Evolutionary conservation across 129 eudicot genomes (phyloP), one percentile per base, ranked within the genome.

Genomic region (Artemisia annua): DNA sequence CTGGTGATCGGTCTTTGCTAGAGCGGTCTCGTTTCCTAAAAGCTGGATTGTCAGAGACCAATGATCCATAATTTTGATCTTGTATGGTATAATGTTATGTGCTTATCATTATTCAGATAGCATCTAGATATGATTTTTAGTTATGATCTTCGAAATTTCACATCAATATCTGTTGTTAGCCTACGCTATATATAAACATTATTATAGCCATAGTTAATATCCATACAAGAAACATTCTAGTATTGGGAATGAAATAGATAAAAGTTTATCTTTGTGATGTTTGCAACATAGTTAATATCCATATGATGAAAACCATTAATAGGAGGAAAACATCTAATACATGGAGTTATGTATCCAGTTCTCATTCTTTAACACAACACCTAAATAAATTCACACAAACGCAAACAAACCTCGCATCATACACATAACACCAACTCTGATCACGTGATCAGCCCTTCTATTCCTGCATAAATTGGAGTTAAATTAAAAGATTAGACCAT

Each of bases 291-390:
- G 46, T 39, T 39, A 52, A 14, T 48, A 72, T 48, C 32, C n/a
- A 63, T 60, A 58, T 59, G 58, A 72, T 72, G 68, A 28, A 39
- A 39, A 68, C 49, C 73, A 75, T 48, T 43, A 16, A 66, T 26
- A 46, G 3, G 11, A 55, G 30, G 50, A 18, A 66, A 58, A 71
- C 49, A 59, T 30, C 26, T 16, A 35, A n/a, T 10, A 75, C 68
- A 67, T 52, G 72, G 70, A 62, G 9, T 51, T 26, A 51, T 46
- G 30, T 15, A 78, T 62, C 53, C 53, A 70, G 55, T 63, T 78
- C 72, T 62, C 67, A 76, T 56, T 49, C 71, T 71, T 71, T 15
- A 70, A 71, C 60, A 78, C 78, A 65, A 48, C 62, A 55, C 62
- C 62, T 64, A 43, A 17, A 78, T 28, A 52, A 64, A 74, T 51